Conservation (phyloP, 495 filamentous ascomycete species). For the Pyrenula massariospora region DNA sequence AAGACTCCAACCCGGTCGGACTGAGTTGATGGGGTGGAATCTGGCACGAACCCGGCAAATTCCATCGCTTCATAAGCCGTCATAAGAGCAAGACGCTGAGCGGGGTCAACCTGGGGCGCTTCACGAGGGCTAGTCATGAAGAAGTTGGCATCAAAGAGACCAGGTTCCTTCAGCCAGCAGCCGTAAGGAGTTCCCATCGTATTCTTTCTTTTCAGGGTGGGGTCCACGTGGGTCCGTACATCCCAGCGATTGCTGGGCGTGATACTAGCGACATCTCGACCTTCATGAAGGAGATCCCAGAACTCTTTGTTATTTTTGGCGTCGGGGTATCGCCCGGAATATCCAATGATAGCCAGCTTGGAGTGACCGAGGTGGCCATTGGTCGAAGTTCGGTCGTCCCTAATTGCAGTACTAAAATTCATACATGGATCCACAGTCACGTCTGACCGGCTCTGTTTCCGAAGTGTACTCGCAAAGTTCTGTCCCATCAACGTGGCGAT, state of each 20-base stretch:
- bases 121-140: conserved; percentile 26
- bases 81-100: conserved; percentile 17
- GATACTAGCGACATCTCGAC: conserved; percentile 20
- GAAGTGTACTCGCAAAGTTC: background rate
- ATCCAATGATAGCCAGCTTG: conserved; percentile 30
- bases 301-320: conserved; percentile 20
- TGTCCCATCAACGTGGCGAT: conserved; percentile 21
- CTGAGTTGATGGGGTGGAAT: conserved; percentile 11
- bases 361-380: conserved; percentile 13
- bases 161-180: conserved; percentile 23
- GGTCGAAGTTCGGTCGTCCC: conserved; percentile 1
- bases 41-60: conserved; percentile 14
- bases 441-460: background rate
- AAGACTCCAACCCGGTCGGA: conserved; percentile 18
- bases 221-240: conserved; percentile 27
- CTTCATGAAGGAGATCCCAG: conserved; percentile 29
- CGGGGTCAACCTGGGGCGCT: conserved; percentile 18
- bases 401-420: background rate
- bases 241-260: conserved; percentile 33
- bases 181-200: conserved; percentile 22
- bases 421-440: background rate
- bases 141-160: conserved; percentile 21
- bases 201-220: conserved; percentile 23
- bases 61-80: conserved; percentile 29
- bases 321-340: conserved; percentile 25